phyloP scores from a whole-genome alignment of 495 filamentous ascomycete genomes.

The Penicillium bovifimosum region DNA sequence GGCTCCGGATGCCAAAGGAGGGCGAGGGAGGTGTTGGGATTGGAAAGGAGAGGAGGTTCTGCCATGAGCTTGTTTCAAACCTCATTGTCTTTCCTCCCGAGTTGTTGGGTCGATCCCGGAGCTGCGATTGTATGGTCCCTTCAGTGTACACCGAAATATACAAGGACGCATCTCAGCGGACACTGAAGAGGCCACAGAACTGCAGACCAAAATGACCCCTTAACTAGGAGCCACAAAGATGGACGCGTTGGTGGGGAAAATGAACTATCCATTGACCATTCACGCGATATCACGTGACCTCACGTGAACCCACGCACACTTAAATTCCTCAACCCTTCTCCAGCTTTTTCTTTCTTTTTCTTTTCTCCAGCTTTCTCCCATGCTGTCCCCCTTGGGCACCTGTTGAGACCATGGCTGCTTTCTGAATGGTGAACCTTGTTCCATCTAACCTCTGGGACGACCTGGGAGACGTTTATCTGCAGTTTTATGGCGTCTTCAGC shows the following conservation, averaged over 20 bases:
- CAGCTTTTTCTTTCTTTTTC: background rate
- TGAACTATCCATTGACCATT: too few relatives aligned
- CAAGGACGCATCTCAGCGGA: background rate
- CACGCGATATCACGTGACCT: too few relatives aligned
- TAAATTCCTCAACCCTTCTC: too few relatives aligned
- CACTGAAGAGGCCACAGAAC: background rate
- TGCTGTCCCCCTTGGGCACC: too few relatives aligned
- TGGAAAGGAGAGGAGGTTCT: constrained; percentile 67
- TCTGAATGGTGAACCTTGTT: background rate
- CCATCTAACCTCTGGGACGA: background rate
- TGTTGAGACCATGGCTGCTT: background rate
- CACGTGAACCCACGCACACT: too few relatives aligned
- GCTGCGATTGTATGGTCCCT: background rate
- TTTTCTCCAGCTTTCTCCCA: background rate
- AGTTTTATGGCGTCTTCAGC: constrained; percentile 6
- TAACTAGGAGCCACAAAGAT: too few relatives aligned
- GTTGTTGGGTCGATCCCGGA: background rate
- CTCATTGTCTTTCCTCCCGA: background rate
- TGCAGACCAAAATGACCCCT: background rate
- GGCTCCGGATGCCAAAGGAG: constrained; percentile 28
- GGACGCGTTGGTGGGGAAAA: too few relatives aligned
- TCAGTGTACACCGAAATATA: background rate
- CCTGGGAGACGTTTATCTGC: background rate
- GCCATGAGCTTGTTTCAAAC: constrained; percentile 40
- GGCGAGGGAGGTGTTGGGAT: constrained; percentile 70